A percentile compares a stretch with the other conserved stretches of the same genome.
These are phyloP conservation scores for Serendipita sp. DNA, from an alignment of 768 basidiomycete species.

Conservation along the genomic window DNA sequence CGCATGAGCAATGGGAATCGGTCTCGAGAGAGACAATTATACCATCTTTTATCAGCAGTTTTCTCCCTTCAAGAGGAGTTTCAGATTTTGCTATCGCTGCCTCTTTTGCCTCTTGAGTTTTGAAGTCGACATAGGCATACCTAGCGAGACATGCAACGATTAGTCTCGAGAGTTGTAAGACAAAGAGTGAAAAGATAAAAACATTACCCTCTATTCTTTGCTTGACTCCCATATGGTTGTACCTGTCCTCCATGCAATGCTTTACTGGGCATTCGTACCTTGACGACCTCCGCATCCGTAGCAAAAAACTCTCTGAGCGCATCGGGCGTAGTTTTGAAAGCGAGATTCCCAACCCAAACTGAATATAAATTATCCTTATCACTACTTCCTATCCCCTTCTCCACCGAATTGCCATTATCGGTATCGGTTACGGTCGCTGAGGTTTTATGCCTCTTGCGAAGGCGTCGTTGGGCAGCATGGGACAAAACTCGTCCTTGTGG, in stretches of 20 bases:
- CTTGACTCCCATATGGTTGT: slow-evolving; percentile 21
- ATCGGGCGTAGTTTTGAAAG: slow-evolving; percentile 72
- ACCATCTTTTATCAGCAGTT: slow-evolving; percentile 89
- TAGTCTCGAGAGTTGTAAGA: slow-evolving; percentile 14
- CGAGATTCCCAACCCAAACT: slow-evolving; percentile 90
- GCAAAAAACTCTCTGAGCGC: slow-evolving; percentile 57
- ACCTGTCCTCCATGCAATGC: neutral
- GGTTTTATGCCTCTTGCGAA: slow-evolving; percentile 6
- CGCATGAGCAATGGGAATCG: slow-evolving; percentile 5
- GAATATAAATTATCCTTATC: slow-evolving; percentile 30
- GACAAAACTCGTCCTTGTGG: slow-evolving; percentile 37
- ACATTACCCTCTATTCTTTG: slow-evolving; percentile 67
- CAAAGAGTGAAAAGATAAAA: slow-evolving; percentile 9
- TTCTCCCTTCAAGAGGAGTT: slow-evolving; percentile 63
- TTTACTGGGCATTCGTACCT: slow-evolving; percentile 78
- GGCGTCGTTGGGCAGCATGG: slow-evolving; percentile 48
- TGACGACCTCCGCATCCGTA: slow-evolving; percentile 46
- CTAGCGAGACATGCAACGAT: slow-evolving; percentile 23
- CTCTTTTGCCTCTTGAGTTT: slow-evolving; percentile 52
- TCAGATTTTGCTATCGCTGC: slow-evolving; percentile 73
- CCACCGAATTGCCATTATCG: neutral
- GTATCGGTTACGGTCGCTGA: neutral
- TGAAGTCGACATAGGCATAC: slow-evolving; percentile 94
- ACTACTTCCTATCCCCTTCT: neutral
- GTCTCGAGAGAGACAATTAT: slow-evolving; percentile 14